Conservation (phyloP, 2,329 filamentous ascomycete genomes). For the Ophiocordyceps camponoti-leonardi region DNA sequence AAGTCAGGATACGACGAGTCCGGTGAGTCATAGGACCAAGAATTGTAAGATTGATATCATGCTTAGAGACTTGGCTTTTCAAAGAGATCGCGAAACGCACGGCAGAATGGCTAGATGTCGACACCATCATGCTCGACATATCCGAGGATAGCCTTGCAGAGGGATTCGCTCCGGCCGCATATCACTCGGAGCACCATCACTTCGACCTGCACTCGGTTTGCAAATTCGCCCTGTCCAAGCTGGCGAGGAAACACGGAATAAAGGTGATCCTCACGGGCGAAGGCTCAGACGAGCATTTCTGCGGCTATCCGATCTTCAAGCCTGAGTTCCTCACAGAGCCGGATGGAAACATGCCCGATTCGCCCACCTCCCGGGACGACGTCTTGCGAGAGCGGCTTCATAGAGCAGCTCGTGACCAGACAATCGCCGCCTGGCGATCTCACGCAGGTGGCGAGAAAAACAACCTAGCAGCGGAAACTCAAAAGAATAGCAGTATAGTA, state of each 20-base stretch:
- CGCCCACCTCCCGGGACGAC: conserved; percentile 4
- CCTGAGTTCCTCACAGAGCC: conserved; percentile 30
- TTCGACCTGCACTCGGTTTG: conserved; percentile 33
- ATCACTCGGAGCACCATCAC: conserved; percentile 14
- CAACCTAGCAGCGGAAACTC: neutral
- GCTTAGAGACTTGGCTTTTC: conserved; percentile 3
- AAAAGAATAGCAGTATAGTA: neutral
- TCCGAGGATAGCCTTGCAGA: conserved; percentile 12
- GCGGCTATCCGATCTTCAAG: conserved; percentile 28
- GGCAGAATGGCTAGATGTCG: conserved; percentile 14
- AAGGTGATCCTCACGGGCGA: conserved; percentile 37
- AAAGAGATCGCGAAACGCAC: conserved; percentile 14
- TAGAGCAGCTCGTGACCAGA: neutral
- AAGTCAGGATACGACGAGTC: conserved; percentile 28
- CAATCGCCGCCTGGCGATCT: neutral
- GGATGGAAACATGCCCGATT: conserved; percentile 19
- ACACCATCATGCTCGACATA: conserved; percentile 9
- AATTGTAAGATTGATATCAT: neutral
- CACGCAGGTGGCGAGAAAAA: neutral
- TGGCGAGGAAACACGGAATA: conserved; percentile 25
- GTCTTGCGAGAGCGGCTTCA: neutral
- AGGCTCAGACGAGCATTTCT: conserved; percentile 36
- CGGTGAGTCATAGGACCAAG: neutral
- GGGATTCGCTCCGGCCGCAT: conserved; percentile 13
- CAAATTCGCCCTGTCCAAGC: conserved; percentile 29